Evolutionary conservation across 2,329 filamentous ascomycete species (phyloP).

Genomic region (Endothia cerciana): DNA sequence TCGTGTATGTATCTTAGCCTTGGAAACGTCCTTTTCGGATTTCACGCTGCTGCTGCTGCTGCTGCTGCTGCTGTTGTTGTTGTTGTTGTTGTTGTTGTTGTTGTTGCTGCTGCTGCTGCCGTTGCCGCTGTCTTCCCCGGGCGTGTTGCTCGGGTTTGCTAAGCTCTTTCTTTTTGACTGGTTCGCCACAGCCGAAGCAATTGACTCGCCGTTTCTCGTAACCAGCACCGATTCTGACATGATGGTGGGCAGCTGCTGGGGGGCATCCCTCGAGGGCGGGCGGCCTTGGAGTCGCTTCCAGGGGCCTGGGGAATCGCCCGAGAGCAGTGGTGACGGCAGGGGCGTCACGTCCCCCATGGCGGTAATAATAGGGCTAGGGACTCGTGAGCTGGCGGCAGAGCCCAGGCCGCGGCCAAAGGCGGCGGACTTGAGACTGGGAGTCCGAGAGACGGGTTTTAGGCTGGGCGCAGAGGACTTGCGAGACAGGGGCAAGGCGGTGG

Average conservation of each 20-base stretch:
- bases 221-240: slow-evolving; percentile 53
- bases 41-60: slow-evolving; percentile 29
- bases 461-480: slow-evolving; percentile 49
- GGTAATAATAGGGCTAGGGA: slow-evolving; percentile 74
- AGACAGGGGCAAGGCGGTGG: slow-evolving; percentile 37
- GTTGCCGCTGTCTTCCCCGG: slow-evolving; percentile 16
- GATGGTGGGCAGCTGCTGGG: slow-evolving; percentile 38
- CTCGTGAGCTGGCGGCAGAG: slow-evolving; percentile 66
- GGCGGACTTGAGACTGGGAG: slow-evolving; percentile 62
- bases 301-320: slow-evolving; percentile 66
- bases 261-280: slow-evolving; percentile 52
- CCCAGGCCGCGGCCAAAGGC: slow-evolving; percentile 54
- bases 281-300: slow-evolving; percentile 61
- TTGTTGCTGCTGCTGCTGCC: slow-evolving; percentile 19
- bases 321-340: slow-evolving; percentile 74
- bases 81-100: slow-evolving; percentile 33
- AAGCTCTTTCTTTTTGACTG: slow-evolving; percentile 58
- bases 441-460: slow-evolving; percentile 58
- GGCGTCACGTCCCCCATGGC: slow-evolving; percentile 81
- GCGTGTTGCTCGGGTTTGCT: slow-evolving; percentile 4
- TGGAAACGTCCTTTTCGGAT: slow-evolving; percentile 24
- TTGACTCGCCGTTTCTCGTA: slow-evolving; percentile 55
- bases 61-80: slow-evolving; percentile 29
- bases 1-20: slow-evolving; percentile 56
- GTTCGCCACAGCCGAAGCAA: slow-evolving; percentile 53